These are phyloP conservation scores for Phalaenopsis equestris DNA, from an alignment of 106 monocot genomes.

Conservation along the genomic window DNA sequence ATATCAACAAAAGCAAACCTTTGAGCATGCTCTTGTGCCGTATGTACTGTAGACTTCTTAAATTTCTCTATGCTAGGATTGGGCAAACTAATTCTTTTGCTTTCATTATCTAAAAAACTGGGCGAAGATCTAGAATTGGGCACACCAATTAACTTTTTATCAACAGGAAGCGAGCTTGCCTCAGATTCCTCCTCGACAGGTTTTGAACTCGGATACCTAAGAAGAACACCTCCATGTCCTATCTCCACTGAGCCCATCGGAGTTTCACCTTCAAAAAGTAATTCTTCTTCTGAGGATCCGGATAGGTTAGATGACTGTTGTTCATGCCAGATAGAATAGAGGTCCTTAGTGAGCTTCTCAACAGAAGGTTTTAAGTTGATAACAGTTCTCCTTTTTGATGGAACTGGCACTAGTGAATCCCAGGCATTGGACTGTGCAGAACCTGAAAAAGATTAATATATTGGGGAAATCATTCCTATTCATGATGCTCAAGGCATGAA, in stretches of 20 bases:
- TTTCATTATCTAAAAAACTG: conserved; percentile 31
- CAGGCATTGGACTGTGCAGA: conserved; percentile 71
- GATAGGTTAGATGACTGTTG: conserved; percentile 62
- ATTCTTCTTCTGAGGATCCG: conserved; percentile 51
- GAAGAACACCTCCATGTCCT: conserved; percentile 74
- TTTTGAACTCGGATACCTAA: conserved; percentile 54
- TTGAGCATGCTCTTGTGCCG: conserved; percentile 28
- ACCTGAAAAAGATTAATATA: conserved; percentile 29
- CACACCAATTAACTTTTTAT: conserved; percentile 29
- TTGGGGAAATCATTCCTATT: background rate
- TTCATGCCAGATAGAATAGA: conserved; percentile 72
- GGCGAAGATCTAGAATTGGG: conserved; percentile 33
- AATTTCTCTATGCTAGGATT: conserved; percentile 14
- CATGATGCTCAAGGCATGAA: background rate
- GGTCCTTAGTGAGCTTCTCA: conserved; percentile 86
- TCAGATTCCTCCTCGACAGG: conserved; percentile 86
- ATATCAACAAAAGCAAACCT: conserved; percentile 32
- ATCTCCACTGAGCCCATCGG: conserved; percentile 70
- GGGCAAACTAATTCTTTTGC: conserved; percentile 19
- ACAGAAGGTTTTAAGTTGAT: conserved; percentile 61
- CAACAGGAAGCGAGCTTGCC: conserved; percentile 76
- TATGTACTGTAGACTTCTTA: conserved; percentile 22
- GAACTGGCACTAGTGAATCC: conserved; percentile 67
- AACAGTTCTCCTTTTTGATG: conserved; percentile 70
- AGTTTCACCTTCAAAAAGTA: conserved; percentile 58